phyloP scores from a whole-genome alignment of 1,284 basidiomycete genomes.

The Sanghuangporus baumii region DNA sequence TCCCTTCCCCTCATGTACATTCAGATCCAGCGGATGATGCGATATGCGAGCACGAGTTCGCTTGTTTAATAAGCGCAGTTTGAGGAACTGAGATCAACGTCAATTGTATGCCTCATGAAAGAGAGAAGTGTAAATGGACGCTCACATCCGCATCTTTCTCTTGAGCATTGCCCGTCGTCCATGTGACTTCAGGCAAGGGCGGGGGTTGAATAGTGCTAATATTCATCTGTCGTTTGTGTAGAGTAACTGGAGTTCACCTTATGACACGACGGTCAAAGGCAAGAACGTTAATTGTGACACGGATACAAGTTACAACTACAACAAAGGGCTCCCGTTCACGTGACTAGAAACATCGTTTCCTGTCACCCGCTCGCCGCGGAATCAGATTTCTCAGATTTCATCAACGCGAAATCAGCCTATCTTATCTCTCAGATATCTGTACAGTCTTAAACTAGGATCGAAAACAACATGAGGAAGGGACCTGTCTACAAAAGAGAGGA shows the following conservation, averaged over 20 bases:
- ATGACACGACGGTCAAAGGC: not conserved
- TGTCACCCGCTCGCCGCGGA: too few relatives aligned
- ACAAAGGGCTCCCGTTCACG: too few relatives aligned
- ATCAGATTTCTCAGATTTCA: too few relatives aligned
- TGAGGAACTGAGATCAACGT: conserved; percentile 34
- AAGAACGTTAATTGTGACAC: too few relatives aligned
- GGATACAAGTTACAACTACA: too few relatives aligned
- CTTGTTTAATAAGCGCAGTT: conserved; percentile 48
- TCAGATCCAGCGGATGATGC: conserved; percentile 37
- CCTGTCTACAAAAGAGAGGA: not conserved
- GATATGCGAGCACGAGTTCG: conserved; percentile 58
- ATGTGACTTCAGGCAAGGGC: conserved; percentile 27
- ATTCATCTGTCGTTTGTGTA: conserved; percentile 26
- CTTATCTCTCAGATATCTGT: not conserved
- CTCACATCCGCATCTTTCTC: conserved; percentile 43
- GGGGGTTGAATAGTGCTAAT: conserved; percentile 34
- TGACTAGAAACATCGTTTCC: too few relatives aligned
- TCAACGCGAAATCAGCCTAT: too few relatives aligned
- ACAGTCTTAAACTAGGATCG: not conserved
- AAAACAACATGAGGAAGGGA: not conserved
- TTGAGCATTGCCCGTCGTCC: conserved; percentile 29
- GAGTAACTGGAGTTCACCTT: not conserved
- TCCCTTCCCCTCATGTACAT: conserved; percentile 34
- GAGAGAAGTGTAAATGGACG: not conserved
- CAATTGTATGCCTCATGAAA: not conserved